A percentile compares a stretch with the other conserved stretches of the same genome.
These are phyloP conservation scores for Lentinula guzmanii DNA, from an alignment of 768 basidiomycete species.

Conservation along the genomic window DNA sequence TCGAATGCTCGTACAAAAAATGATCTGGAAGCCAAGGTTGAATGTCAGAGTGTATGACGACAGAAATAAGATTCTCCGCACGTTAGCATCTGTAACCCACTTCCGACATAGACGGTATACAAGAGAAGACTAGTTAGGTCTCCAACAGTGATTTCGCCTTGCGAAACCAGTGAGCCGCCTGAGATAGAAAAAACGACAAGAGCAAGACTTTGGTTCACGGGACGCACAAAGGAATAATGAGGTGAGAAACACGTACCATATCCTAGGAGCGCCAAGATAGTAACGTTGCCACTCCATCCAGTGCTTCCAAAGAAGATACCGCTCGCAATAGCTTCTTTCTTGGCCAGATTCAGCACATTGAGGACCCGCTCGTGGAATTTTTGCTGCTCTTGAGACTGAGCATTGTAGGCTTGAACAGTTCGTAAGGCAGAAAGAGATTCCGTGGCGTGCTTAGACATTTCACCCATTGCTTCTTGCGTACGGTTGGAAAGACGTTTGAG, in stretches of 20 bases:
- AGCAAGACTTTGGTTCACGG: background rate
- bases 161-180: constrained; percentile 90
- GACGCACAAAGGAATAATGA: background rate
- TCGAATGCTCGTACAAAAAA: constrained; percentile 35
- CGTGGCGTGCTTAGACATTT: constrained; percentile 93
- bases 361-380: constrained; percentile 69
- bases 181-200: background rate
- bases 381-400: constrained; percentile 64
- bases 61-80: constrained; percentile 26
- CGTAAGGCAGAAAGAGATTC: constrained; percentile 85
- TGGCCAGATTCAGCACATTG: constrained; percentile 66
- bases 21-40: constrained; percentile 25
- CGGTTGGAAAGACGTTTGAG: constrained; percentile 84
- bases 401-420: constrained; percentile 91
- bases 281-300: constrained; percentile 91
- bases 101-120: constrained; percentile 88
- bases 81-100: constrained; percentile 75
- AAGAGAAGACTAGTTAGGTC: constrained; percentile 85
- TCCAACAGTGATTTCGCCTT: constrained; percentile 85
- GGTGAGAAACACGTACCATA: constrained; percentile 55
- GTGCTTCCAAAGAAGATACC: constrained; percentile 92
- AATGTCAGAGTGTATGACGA: constrained; percentile 2
- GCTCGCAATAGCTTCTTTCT: constrained; percentile 83
- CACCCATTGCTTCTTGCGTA: constrained; percentile 93
- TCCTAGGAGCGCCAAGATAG: constrained; percentile 80